Evolutionary conservation across 306 rosid genomes (phyloP), one percentile per base, ranked within the genome.

Genomic region (Urtica urens): DNA sequence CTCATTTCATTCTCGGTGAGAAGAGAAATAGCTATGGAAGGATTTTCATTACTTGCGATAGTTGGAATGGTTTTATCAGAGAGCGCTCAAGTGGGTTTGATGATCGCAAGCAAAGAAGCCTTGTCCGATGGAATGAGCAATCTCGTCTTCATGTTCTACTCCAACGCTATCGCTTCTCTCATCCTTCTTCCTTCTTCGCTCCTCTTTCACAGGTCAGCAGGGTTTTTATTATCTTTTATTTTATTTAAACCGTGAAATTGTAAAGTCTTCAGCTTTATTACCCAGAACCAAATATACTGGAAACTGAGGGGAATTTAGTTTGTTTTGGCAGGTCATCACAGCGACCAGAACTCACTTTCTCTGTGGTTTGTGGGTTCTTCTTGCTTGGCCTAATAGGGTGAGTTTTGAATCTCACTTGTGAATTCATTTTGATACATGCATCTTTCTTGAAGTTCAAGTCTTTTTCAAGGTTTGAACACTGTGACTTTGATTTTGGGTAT

Each of bases 1-100:
- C n/a, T n/a, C n/a, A n/a, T n/a, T 12, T 10, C 22, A 20, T 3
- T 13, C 14, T 34, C 21, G 38, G 29, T n/a, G 10, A 12, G 4
- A 21, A 30, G 5, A 7, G 3, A 34, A 46, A 52, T n/a, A n/a
- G 19, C 79, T 79, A 88, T 76, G 67, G 59, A 59, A 59, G 29
- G 13, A 64, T 25, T 46, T 24, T 19, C 62, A 55, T 2, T n/a
- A n/a, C 54, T 68, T 26, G 78, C 95, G 1, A 68, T 68, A 29
- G 59, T 78, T 25, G 95, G 87, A 46, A 85, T 85, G 93, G 58
- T 78, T 3, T 46, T 73, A 57, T 79, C 82, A 0, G 93, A 81
- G 60, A 57, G 74, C 62, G 82, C 81, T 1, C 95, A 78, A 48
- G 80, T 72, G 55, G 79, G 79, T 3, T 55, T 85, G 44, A 81